Evolutionary conservation across 23 red algal genomes (phyloP).

Genomic region (Gracilaria caudata): DNA sequence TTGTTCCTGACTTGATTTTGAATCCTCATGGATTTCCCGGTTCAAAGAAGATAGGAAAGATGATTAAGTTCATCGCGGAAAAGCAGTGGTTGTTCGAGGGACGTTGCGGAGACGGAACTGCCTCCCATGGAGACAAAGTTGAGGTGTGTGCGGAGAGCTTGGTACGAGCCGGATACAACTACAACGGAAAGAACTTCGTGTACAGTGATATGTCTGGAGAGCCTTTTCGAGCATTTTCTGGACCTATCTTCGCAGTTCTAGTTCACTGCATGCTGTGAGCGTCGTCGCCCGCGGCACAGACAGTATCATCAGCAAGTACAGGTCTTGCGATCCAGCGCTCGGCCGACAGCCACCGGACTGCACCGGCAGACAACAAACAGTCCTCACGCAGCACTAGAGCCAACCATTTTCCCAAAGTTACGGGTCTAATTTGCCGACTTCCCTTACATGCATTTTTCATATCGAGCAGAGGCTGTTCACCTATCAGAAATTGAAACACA

Average conservation of each 20-base stretch:
- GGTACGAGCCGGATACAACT: constrained; percentile 82
- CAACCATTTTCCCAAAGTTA: too few species aligned
- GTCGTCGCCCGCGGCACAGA: too few species aligned
- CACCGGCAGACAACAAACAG: too few species aligned
- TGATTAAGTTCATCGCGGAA: constrained; percentile 96
- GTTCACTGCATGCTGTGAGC: too few species aligned
- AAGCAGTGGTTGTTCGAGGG: constrained; percentile 93
- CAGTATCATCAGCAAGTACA: too few species aligned
- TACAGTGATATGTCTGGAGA: constrained; percentile 94
- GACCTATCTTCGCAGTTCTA: constrained; percentile 97
- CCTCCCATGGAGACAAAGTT: constrained; percentile 81
- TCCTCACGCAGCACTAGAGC: too few species aligned
- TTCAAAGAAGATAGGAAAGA: constrained; percentile 97
- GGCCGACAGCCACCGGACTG: too few species aligned
- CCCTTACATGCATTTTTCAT: too few species aligned
- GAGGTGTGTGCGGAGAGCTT: constrained; percentile 74
- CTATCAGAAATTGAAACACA: constrained; percentile 98
- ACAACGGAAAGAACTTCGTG: constrained; percentile 94
- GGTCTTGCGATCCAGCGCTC: too few species aligned
- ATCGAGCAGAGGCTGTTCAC: too few species aligned
- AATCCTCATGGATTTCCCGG: constrained; percentile 98
- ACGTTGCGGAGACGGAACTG: constrained; percentile 79
- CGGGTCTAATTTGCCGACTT: too few species aligned
- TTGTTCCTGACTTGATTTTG: constrained; percentile 96
- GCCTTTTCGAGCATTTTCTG: constrained; percentile 84